These are phyloP conservation scores for Stropharia rugosoannulata DNA, from an alignment of 768 basidiomycete species.

Conservation along the genomic window DNA sequence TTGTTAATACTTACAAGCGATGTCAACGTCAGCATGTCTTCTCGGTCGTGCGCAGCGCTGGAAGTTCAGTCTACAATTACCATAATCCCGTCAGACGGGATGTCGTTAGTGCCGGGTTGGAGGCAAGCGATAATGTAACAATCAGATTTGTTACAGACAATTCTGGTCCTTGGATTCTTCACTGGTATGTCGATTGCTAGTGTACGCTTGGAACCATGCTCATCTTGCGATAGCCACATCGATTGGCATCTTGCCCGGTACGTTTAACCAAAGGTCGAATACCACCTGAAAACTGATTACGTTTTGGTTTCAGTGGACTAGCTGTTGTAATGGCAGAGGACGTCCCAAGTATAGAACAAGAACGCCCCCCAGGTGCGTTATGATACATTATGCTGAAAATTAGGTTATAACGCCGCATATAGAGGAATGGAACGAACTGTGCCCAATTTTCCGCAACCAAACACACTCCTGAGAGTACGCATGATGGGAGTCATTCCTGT, in stretches of 20 bases:
- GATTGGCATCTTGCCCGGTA: slow-evolving; percentile 50
- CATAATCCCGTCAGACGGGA: slow-evolving; percentile 37
- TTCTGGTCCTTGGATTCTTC: slow-evolving; percentile 50
- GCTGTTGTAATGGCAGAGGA: slow-evolving; percentile 42
- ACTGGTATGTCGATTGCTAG: slow-evolving; percentile 31
- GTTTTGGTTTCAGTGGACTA: slow-evolving; percentile 25
- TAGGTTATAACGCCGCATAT: not conserved
- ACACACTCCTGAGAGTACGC: too few relatives aligned
- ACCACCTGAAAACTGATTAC: not conserved
- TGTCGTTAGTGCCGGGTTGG: slow-evolving; percentile 30
- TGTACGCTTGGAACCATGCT: not conserved
- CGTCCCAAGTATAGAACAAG: slow-evolving; percentile 5
- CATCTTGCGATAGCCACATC: slow-evolving; percentile 37
- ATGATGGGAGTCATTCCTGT: too few relatives aligned
- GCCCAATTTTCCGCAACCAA: slow-evolving; percentile 27
- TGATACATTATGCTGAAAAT: not conserved
- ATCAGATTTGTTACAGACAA: slow-evolving; percentile 54
- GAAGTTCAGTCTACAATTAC: slow-evolving; percentile 37
- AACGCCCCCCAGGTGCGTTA: slow-evolving; percentile 13
- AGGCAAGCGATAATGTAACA: slow-evolving; percentile 34
- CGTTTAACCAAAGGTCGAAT: slow-evolving; percentile 7
- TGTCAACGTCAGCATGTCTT: slow-evolving; percentile 37
- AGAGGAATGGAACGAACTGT: slow-evolving; percentile 35
- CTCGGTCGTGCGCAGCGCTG: slow-evolving; percentile 42
- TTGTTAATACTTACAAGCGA: not conserved